A percentile compares a stretch with the other conserved stretches of the same genome.
These are phyloP conservation scores for Stemphylium lycopersici DNA, from an alignment of 2,329 filamentous ascomycete species.

Conservation along the genomic window DNA sequence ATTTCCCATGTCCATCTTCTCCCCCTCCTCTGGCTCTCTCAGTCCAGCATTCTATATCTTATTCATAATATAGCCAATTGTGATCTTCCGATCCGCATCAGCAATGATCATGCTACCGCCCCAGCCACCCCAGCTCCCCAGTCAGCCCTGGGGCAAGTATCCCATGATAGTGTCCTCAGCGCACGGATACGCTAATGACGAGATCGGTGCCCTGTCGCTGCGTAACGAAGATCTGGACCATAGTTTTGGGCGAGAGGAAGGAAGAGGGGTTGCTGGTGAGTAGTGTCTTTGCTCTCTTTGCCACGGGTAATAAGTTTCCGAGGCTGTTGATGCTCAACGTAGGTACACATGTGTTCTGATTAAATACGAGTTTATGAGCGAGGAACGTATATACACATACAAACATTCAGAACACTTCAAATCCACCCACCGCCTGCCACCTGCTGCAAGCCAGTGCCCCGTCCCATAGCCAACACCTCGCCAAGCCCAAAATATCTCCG, in stretches of 20 bases:
- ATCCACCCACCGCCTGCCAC: no score
- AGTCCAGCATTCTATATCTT: conserved; percentile 19
- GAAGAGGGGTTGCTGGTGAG: background rate
- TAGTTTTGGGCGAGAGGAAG: conserved; percentile 14
- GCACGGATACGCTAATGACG: conserved; percentile 1
- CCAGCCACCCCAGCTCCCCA: conserved; percentile 27
- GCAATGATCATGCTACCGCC: conserved; percentile 21
- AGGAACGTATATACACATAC: no score
- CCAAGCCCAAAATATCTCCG: no score
- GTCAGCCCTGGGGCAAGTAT: conserved; percentile 19
- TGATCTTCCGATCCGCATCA: conserved; percentile 22
- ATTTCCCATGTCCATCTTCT: conserved; percentile 12
- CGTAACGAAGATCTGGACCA: conserved; percentile 20
- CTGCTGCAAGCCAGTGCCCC: no score
- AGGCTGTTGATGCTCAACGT: no score
- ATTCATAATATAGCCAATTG: conserved; percentile 28
- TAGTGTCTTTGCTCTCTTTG: no score
- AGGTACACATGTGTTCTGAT: no score
- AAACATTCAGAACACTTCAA: no score
- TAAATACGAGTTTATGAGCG: no score
- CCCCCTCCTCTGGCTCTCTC: background rate
- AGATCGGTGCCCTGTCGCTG: conserved; percentile 15
- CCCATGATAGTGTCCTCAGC: background rate
- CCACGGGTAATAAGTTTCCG: no score
- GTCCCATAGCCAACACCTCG: no score